Evolutionary conservation across 2,329 filamentous ascomycete species (phyloP), one percentile per base, ranked within the genome.

Genomic region (Eutypella sp.): DNA sequence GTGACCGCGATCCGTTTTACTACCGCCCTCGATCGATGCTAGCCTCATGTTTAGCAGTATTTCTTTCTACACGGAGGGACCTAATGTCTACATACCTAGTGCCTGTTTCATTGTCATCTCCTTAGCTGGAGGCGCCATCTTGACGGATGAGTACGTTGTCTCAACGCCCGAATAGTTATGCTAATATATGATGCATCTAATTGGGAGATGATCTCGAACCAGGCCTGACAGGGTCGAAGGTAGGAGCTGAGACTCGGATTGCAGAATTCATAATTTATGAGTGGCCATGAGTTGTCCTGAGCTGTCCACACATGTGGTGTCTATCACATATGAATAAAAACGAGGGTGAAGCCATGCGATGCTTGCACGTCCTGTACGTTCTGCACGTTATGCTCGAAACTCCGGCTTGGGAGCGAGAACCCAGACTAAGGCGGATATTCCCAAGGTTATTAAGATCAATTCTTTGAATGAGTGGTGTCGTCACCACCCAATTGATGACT

Each of bases 1-100:
- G 29, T 50, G 47, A 41, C 57, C 53, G 39, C 54, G 56, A 42
- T 49, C 52, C 8, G 54, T 41, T 46, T 54, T 55, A 36, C 53
- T 60, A 33, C 53, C 51, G 42, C 54, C 54, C 40, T 58, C 53
- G 42, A 62, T 53, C 27, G 52, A 52, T 29, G 56, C 59, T 62
- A 33, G 47, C 19, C 40, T 27, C 31, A 48, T 38, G 23, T 60
- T 54, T 39, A 39, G 36, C 19, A 39, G 15, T 3, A 15, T 13
- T 33, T 33, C 34, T 22, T 24, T 19, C 19, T n/a, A 33, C 16
- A 33, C 11, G n/a, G n/a, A 22, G 23, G 8, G 22, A 15, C 23
- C 11, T 19, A 25, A 45, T 8, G 10, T 25, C 38, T 39, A 23
- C 36, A 15, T 39, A 39, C 36, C 11, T 11, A 39, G 36, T 16